phyloP scores from a whole-genome alignment of 179 eudicot species.

The Amaranthus tricolor region DNA sequence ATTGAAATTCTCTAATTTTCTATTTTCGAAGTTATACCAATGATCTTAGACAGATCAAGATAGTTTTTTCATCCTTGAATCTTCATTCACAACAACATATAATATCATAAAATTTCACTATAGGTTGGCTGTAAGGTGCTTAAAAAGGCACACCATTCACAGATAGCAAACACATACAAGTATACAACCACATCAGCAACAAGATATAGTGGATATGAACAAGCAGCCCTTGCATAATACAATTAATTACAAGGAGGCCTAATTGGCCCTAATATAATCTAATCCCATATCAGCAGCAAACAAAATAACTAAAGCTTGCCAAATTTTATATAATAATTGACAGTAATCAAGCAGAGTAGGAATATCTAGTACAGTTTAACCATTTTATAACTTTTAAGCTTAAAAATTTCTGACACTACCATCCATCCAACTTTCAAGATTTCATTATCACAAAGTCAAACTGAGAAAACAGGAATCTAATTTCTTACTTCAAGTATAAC shows the following conservation, averaged over 20 bases:
- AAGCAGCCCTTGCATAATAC: not conserved
- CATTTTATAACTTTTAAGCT: not conserved
- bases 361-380: not conserved
- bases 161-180: not conserved
- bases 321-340: not conserved
- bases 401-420: not conserved
- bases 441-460: slow-evolving; percentile 12
- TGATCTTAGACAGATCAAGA: too few relatives aligned
- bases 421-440: slow-evolving; percentile 18
- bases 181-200: not conserved
- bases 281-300: slow-evolving; percentile 1
- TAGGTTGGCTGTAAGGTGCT: not conserved
- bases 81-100: too few relatives aligned
- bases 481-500: slow-evolving; percentile 3
- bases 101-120: too few relatives aligned
- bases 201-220: not conserved
- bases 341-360: not conserved
- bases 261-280: too few relatives aligned
- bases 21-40: too few relatives aligned
- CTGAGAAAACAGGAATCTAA: not conserved
- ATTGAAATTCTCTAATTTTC: too few relatives aligned
- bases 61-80: too few relatives aligned
- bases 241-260: not conserved
- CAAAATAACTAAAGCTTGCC: slow-evolving; percentile 2
- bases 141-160: not conserved